phyloP scores from a whole-genome alignment of 176 grass and related monocot genomes.

The Eragrostis nindensis region DNA sequence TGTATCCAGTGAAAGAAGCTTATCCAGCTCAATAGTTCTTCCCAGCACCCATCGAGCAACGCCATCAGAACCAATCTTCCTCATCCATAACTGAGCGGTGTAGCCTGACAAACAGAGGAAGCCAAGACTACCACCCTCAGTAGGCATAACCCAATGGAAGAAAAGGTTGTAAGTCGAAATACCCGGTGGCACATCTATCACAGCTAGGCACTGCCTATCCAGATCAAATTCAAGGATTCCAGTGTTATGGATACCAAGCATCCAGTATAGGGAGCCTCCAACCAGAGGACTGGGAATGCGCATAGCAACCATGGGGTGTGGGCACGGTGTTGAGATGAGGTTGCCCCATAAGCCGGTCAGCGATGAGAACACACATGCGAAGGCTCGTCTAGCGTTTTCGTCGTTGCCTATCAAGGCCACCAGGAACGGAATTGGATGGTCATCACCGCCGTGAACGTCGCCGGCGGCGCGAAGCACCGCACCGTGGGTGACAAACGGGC shows the following conservation, averaged over 20 bases:
- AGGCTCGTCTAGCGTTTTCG: not conserved
- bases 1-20: not conserved
- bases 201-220: not conserved
- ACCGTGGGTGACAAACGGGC: not conserved
- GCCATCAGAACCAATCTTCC: not conserved
- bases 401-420: not conserved
- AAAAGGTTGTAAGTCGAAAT: not conserved
- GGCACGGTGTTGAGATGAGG: not conserved
- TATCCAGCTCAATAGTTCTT: slow-evolving; percentile 12
- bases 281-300: not conserved
- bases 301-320: too few relatives aligned
- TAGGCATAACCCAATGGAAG: not conserved
- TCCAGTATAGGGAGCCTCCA: not conserved
- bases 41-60: slow-evolving; percentile 12
- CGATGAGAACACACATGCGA: not conserved
- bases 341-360: not conserved
- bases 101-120: not conserved
- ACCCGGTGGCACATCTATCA: not conserved
- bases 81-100: not conserved
- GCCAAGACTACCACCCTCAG: not conserved
- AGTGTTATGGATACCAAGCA: not conserved
- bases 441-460: not conserved
- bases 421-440: not conserved
- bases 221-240: not conserved
- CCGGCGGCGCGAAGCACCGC: not conserved